These are phyloP conservation scores for Myriosclerotinia curreyana DNA, from an alignment of 2,329 filamentous ascomycete species.

Conservation along the genomic window DNA sequence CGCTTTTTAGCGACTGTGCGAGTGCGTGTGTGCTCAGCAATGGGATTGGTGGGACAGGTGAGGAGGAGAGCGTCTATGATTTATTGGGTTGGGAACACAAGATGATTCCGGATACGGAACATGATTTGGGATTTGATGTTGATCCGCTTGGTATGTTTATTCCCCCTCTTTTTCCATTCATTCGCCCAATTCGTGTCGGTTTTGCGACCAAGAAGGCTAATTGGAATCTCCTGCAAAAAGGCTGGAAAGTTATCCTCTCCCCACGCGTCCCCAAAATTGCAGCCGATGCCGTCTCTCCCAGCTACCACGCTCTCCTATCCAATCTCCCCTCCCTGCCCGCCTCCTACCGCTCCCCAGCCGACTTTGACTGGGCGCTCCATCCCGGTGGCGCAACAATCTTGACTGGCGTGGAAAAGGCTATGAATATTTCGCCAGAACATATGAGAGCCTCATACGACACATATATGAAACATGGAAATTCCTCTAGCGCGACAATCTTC, in stretches of 20 bases:
- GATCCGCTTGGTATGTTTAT: constrained; percentile 53
- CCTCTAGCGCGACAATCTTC: constrained; percentile 66
- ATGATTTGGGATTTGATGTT: constrained; percentile 63
- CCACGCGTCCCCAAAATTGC: constrained; percentile 59
- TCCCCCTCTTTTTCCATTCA: neutral
- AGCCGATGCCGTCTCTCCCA: constrained; percentile 49
- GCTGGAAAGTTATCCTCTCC: constrained; percentile 66
- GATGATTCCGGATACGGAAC: constrained; percentile 58
- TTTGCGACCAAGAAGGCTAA: neutral
- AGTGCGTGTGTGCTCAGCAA: constrained; percentile 64
- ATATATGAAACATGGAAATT: constrained; percentile 67
- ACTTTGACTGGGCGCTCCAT: constrained; percentile 73
- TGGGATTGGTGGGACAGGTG: constrained; percentile 47
- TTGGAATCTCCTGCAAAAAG: constrained; percentile 32
- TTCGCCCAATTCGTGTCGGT: no score
- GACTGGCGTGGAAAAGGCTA: constrained; percentile 56
- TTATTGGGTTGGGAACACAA: constrained; percentile 64
- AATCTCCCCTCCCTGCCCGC: constrained; percentile 47
- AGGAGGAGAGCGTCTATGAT: constrained; percentile 49
- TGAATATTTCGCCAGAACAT: constrained; percentile 59
- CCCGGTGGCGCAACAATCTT: constrained; percentile 67
- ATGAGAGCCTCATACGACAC: constrained; percentile 68
- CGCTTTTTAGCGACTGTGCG: constrained; percentile 69
- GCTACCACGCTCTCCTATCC: constrained; percentile 54
- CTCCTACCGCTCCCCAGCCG: constrained; percentile 46